Evolutionary conservation across 2,329 filamentous ascomycete species (phyloP), one percentile per base, ranked within the genome.

Genomic region (Colletotrichum noveboracense): DNA sequence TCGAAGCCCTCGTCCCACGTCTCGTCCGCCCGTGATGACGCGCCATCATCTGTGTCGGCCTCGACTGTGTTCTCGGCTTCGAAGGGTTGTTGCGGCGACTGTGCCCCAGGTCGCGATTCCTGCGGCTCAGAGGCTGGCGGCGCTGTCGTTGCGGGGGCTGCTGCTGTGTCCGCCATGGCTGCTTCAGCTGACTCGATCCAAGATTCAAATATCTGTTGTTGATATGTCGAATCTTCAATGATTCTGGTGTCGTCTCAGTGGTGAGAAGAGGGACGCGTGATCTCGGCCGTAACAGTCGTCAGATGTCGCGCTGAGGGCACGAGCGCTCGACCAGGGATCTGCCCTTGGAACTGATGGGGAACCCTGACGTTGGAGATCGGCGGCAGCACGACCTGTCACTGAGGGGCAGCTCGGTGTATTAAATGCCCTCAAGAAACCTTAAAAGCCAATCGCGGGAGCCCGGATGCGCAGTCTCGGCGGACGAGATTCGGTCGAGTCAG

Each of bases 61-160:
- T 73, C 70, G 5, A 75, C 73, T 5, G 34, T 66, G 62, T 75
- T 75, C 18, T 75, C 73, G 5, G 73, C 62, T n/a, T 16, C n/a
- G 3, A 72, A 10, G 7, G 14, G 52, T 4, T 48, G 56, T 18
- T 58, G 38, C 5, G 43, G 66, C 4, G 43, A 18, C 30, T 60
- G 66, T 18, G 7, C 12, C 18, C n/a, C 38, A 3, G 70, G 16
- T 16, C 13, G 30, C 13, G 56, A 43, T 38, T 64, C 24, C 21
- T 7, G 56, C 13, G 24, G 55, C 9, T 56, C 21, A 16, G 21
- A 28, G 9, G 21, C 4, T 34, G 62, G 26, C 6, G 24, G 13
- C 30, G n/a, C 21, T 7, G 34, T 3, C 7, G 26, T 14, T 34
- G 67, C 9, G 58, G 21, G 10, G 12, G 26, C 21, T 10, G 43